phyloP scores from a whole-genome alignment of 2,329 filamentous ascomycete genomes.

The Ophiocordyceps camponoti-leonardi region DNA sequence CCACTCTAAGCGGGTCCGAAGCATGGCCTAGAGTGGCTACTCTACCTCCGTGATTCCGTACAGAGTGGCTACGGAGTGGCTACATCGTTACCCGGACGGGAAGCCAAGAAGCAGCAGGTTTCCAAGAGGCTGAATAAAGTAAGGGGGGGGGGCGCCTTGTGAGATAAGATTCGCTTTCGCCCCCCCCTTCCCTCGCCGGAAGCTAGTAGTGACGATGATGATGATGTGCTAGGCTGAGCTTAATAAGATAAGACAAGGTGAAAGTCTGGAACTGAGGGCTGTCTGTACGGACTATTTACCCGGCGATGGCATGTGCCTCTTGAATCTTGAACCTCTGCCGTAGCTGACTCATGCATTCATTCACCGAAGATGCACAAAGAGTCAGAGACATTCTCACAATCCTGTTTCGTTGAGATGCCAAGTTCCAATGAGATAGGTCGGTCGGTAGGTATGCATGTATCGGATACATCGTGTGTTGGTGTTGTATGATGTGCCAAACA shows the following conservation, averaged over 20 bases:
- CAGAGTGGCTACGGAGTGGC: neutral
- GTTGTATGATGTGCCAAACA: conserved; percentile 1
- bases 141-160: neutral
- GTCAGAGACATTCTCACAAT: neutral
- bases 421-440: neutral
- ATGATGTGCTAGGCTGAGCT: no score
- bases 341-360: neutral
- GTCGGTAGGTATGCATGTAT: no score
- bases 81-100: neutral
- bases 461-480: neutral
- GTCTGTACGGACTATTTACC: no score
- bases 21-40: neutral
- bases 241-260: no score
- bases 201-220: neutral
- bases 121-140: neutral
- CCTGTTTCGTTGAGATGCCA: neutral
- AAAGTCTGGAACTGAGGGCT: no score
- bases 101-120: neutral
- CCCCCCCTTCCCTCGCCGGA: no score
- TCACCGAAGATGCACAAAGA: no score
- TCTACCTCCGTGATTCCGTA: no score
- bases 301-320: no score
- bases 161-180: neutral
- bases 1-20: neutral
- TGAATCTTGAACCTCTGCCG: no score